Base-by-base conservation (phyloP, 2,329 filamentous ascomycete genomes). In the Cercospora citrullina region DNA sequence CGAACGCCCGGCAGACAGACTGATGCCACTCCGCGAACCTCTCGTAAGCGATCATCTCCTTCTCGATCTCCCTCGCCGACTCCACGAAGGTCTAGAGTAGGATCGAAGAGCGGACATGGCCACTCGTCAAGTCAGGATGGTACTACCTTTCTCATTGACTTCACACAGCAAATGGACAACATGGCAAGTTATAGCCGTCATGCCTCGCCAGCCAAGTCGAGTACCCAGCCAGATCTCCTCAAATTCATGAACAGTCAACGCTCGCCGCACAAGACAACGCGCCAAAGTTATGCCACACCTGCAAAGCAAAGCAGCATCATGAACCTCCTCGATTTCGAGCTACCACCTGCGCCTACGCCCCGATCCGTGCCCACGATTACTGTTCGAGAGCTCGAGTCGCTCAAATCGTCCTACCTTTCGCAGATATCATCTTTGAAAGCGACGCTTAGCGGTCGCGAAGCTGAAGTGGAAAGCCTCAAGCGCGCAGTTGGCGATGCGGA, bases 361-460 rank as follows among this genome's bases (percentile, higher is more conserved):
- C 89, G 94, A 69, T 97, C 93, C 65, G 87, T 98, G 42, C 95
- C 95, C 0, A 92, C 90, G 8, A 91, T 98, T 73, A 97, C 94
- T 1, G 92, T 95, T 1, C 89, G 95, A 36, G 95, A 99, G 81
- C 84, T 98, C 2, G 95, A 99, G 78, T 92, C 91, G 14, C 85
- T 98, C 68, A 98, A 98, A 79, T 97, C 94, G 0, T 87, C 87
- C 26, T 96, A 96, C 75, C 85, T 96, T 62, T 96, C 94, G 0
- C 92, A 98, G 77, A 96, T 99, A 68, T 96, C 93, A 70, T 93
- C 91, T n/a, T 87, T 99, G 18, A 95, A 92, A 76, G 95, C 95
- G 3, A 94, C 92, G 9, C 84, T 99, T 9, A 94, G 90, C 74
- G 95, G 95, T 60, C 96, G 95, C 76, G 94, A 98, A 78, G 94